Evolutionary conservation across 257 asterid genomes (phyloP).

Genomic region (Ophiorrhiza pumila): DNA sequence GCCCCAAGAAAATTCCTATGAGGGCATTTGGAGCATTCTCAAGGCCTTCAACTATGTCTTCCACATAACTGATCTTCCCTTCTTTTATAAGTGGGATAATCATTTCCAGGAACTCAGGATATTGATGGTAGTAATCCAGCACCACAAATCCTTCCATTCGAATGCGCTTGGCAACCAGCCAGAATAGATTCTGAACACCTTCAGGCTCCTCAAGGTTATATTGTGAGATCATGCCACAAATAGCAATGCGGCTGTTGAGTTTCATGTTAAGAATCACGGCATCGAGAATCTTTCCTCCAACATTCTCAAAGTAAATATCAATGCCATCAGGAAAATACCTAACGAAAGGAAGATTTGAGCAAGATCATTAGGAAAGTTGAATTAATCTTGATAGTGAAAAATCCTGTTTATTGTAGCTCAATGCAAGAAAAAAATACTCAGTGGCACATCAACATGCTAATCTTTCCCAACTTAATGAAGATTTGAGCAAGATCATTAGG

Average conservation of each 20-base stretch:
- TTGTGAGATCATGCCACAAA: constrained; percentile 49
- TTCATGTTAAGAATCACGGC: constrained; percentile 48
- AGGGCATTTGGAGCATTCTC: constrained; percentile 37
- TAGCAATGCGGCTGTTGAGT: constrained; percentile 36
- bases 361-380: too few relatives aligned
- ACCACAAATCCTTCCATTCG: constrained; percentile 44
- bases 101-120: constrained; percentile 33
- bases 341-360: background rate
- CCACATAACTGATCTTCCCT: constrained; percentile 33
- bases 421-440: background rate
- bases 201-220: constrained; percentile 36
- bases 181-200: constrained; percentile 28
- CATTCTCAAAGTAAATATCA: constrained; percentile 53
- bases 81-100: constrained; percentile 37
- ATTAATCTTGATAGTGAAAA: too few relatives aligned
- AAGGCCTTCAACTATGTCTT: constrained; percentile 44
- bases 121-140: constrained; percentile 31
- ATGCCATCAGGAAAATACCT: constrained; percentile 44
- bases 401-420: too few relatives aligned
- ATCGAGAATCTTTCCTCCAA: constrained; percentile 49
- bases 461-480: constrained; percentile 21
- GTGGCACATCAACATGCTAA: too few relatives aligned
- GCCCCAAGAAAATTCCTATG: constrained; percentile 37
- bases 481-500: background rate
- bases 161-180: constrained; percentile 26